Evolutionary conservation across 2,329 filamentous ascomycete species (phyloP).

Genomic region (Cadophora gregata): DNA sequence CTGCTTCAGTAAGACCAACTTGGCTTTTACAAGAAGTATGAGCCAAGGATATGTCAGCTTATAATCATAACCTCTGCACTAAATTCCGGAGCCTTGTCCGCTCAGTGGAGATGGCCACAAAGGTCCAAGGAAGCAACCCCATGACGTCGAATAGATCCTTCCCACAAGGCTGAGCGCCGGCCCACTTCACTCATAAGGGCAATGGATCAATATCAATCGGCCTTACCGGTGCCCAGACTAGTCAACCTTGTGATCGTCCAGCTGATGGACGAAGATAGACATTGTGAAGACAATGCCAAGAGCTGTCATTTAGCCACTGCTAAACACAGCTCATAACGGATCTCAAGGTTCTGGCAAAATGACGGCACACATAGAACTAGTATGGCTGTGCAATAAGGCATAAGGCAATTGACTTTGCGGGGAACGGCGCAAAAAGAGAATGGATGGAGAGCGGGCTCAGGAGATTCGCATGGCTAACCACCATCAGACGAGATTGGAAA

Average conservation of each 20-base stretch:
- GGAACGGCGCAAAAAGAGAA: not conserved
- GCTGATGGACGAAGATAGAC: not conserved
- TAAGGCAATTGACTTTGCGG: not conserved
- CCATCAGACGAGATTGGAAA: not conserved
- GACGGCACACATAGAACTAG: not conserved
- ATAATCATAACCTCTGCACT: not conserved
- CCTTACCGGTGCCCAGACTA: slow-evolving; percentile 1
- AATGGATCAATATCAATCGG: not conserved
- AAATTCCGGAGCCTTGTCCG: not conserved
- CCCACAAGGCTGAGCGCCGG: too few species aligned
- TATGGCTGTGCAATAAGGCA: slow-evolving; percentile 8
- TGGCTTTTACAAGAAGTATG: not conserved
- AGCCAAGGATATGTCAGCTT: not conserved
- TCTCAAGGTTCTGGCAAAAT: slow-evolving; percentile 4
- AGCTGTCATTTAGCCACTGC: not conserved
- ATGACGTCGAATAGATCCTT: not conserved
- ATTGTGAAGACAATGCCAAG: not conserved
- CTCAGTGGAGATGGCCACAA: not conserved
- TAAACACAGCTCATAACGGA: not conserved
- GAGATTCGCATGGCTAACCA: not conserved
- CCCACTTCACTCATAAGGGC: not conserved
- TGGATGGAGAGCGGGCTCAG: not conserved
- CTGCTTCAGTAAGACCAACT: not conserved
- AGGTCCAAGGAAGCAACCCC: not conserved
- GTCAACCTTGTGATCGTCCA: not conserved